These are phyloP conservation scores for Salix purpurea DNA, from an alignment of 345 rosid species.

Conservation along the genomic window DNA sequence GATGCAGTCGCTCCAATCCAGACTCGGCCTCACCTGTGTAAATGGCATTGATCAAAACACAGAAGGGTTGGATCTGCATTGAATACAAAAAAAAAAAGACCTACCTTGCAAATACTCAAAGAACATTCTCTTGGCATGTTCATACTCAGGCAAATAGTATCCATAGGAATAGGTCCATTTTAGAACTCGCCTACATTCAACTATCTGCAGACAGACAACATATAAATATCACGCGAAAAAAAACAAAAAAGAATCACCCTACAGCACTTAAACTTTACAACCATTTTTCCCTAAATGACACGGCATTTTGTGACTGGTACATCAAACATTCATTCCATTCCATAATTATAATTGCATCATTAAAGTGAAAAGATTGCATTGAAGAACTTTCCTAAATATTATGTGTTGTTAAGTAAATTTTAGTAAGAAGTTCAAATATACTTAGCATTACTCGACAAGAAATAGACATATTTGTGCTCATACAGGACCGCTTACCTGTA, in stretches of 20 bases:
- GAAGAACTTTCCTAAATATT: neutral
- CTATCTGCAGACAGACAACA: constrained; percentile 43
- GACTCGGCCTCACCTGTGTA: constrained; percentile 80
- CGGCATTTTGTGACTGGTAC: neutral
- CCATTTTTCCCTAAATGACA: neutral
- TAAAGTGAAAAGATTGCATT: neutral
- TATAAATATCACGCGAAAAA: neutral
- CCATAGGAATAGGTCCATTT: constrained; percentile 93
- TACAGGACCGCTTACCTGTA: constrained; percentile 19
- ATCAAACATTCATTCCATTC: neutral
- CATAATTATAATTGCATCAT: neutral
- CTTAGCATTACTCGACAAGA: neutral
- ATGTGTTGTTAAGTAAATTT: neutral
- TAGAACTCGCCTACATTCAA: constrained; percentile 81
- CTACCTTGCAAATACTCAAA: constrained; percentile 86
- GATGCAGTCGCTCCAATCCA: constrained; percentile 85
- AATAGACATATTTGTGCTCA: neutral
- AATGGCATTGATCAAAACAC: constrained; percentile 4
- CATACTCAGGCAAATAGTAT: constrained; percentile 68
- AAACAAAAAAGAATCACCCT: neutral
- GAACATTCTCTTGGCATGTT: constrained; percentile 67
- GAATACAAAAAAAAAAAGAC: neutral
- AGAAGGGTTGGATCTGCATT: neutral
- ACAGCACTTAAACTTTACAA: neutral
- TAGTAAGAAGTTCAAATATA: neutral